Conservation (phyloP, 176 grass and related monocot species). For the Zoysia japonica region DNA sequence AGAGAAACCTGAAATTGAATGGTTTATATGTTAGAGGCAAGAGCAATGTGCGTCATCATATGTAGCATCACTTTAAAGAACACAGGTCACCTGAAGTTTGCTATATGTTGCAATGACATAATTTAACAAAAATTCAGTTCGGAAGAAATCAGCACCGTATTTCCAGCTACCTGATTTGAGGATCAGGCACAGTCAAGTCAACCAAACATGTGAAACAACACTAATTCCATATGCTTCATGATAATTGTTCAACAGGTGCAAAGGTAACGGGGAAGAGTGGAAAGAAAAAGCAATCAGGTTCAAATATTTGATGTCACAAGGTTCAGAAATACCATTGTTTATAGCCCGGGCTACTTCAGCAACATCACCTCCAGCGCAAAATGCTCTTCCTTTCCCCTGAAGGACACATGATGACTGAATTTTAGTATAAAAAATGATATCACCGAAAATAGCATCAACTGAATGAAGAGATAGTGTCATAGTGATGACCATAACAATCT, state of each 20-base stretch:
- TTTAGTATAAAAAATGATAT: not conserved
- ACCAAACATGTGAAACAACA: constrained; percentile 11
- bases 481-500: constrained; percentile 3
- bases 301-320: constrained; percentile 4
- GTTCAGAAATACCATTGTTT: constrained; percentile 53
- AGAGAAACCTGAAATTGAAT: constrained; percentile 72
- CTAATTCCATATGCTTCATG: constrained; percentile 23
- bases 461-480: not conserved
- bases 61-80: constrained; percentile 35
- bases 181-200: constrained; percentile 25
- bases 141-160: constrained; percentile 71
- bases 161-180: constrained; percentile 75
- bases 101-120: constrained; percentile 86
- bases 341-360: constrained; percentile 54
- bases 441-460: not conserved
- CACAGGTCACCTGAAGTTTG: constrained; percentile 78
- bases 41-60: constrained; percentile 13
- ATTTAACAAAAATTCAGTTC: constrained; percentile 76
- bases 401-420: constrained; percentile 40
- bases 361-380: constrained; percentile 97
- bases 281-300: constrained; percentile 33
- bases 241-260: constrained; percentile 1
- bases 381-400: constrained; percentile 96
- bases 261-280: constrained; percentile 2
- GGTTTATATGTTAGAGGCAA: constrained; percentile 13